Evolutionary conservation across 768 basidiomycete species (phyloP).

Genomic region (Trametes sanguinea): DNA sequence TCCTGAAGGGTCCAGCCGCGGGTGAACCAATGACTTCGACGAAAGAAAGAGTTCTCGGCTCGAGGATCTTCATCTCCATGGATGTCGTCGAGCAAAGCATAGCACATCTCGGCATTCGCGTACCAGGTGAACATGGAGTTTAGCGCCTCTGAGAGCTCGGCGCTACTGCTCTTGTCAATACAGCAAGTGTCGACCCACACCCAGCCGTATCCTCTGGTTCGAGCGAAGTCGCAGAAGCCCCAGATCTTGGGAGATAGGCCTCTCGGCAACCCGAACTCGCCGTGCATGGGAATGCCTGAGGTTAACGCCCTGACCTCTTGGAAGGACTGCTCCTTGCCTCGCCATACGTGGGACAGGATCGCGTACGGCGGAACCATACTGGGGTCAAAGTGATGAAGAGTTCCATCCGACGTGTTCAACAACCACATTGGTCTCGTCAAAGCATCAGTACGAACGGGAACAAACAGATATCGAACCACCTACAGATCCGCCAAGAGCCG

Average conservation of each 20-base stretch:
- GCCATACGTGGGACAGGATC: slow-evolving; percentile 15
- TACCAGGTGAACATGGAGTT: slow-evolving; percentile 18
- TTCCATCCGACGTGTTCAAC: background rate
- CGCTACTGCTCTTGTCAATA: slow-evolving; percentile 19
- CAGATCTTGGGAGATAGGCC: slow-evolving; percentile 6
- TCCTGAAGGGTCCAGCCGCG: too few species aligned
- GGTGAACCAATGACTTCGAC: background rate
- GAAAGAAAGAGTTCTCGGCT: background rate
- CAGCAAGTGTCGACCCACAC: slow-evolving; percentile 19
- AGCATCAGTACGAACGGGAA: background rate
- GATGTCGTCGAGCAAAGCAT: slow-evolving; percentile 13
- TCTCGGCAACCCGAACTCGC: background rate
- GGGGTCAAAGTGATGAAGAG: background rate
- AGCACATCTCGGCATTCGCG: slow-evolving; percentile 11
- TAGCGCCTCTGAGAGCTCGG: slow-evolving; percentile 15
- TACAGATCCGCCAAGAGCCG: too few species aligned
- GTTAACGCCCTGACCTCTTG: slow-evolving; percentile 4
- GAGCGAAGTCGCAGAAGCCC: slow-evolving; percentile 5
- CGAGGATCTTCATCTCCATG: slow-evolving; percentile 7
- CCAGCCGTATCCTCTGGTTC: slow-evolving; percentile 1
- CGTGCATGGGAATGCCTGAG: background rate
- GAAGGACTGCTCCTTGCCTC: slow-evolving; percentile 13
- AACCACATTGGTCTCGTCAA: slow-evolving; percentile 7
- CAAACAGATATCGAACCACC: background rate
- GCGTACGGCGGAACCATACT: background rate